Evolutionary conservation across 1,284 basidiomycete species (phyloP).

Genomic region (Neonothopanus nambi): DNA sequence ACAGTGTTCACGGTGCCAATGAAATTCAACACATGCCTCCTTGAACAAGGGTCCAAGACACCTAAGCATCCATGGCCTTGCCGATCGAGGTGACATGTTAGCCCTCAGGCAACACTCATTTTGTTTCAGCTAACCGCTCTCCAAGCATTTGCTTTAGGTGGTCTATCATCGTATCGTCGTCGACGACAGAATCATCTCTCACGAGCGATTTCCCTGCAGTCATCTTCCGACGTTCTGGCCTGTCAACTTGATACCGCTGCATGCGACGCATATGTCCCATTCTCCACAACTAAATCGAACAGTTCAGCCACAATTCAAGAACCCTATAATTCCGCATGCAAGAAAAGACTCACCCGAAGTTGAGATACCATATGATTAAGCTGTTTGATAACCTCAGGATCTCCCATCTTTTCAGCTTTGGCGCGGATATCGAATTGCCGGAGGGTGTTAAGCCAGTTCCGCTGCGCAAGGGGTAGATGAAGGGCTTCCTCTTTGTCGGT

Average conservation of each 20-base stretch:
- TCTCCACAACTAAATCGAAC: slow-evolving; percentile 19
- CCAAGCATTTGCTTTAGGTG: slow-evolving; percentile 21
- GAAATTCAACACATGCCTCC: too few species aligned
- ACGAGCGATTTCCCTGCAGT: slow-evolving; percentile 25
- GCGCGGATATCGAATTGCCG: slow-evolving; percentile 22
- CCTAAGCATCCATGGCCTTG: too few species aligned
- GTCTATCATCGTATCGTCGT: slow-evolving; percentile 22
- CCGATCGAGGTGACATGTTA: too few species aligned
- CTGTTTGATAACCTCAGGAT: slow-evolving; percentile 16
- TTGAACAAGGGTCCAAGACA: too few species aligned
- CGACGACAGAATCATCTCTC: slow-evolving; percentile 10
- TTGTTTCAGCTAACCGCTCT: slow-evolving; percentile 19
- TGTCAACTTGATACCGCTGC: slow-evolving; percentile 22
- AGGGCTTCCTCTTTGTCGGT: slow-evolving; percentile 19
- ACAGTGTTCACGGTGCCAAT: too few species aligned
- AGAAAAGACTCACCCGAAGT: slow-evolving; percentile 19
- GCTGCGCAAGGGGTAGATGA: slow-evolving; percentile 19
- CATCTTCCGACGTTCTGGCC: slow-evolving; percentile 25
- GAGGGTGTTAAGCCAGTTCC: slow-evolving; percentile 22
- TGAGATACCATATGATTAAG: slow-evolving; percentile 22
- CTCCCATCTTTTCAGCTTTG: slow-evolving; percentile 10
- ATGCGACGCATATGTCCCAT: slow-evolving; percentile 26
- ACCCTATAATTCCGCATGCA: background rate
- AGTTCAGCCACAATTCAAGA: background rate
- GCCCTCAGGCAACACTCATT: background rate